Evolutionary conservation across 2,329 filamentous ascomycete genomes (phyloP).

Genomic region (Capronia americana): DNA sequence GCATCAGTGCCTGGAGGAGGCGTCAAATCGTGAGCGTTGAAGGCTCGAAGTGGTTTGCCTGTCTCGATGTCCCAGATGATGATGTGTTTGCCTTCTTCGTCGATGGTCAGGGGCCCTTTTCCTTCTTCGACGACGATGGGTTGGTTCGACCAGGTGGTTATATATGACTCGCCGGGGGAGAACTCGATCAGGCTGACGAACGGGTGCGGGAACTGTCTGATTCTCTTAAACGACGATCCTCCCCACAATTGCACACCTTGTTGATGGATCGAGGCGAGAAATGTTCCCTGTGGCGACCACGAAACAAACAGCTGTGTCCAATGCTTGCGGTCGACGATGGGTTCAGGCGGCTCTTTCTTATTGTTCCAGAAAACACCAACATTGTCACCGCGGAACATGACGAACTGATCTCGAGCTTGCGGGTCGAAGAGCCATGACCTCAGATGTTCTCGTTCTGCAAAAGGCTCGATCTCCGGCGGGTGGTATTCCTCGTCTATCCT

Average conservation of each 20-base stretch:
- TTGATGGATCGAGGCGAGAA: conserved; percentile 89
- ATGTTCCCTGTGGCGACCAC: conserved; percentile 96
- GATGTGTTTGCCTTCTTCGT: conserved; percentile 99
- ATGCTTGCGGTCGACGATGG: conserved; percentile 86
- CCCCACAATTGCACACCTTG: conserved; percentile 99
- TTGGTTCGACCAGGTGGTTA: conserved; percentile 95
- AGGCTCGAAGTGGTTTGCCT: conserved; percentile 86
- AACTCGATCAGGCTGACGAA: conserved; percentile 96
- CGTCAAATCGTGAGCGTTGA: conserved; percentile 80
- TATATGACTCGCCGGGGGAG: conserved; percentile 88
- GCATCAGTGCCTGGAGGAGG: conserved; percentile 64
- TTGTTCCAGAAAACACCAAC: conserved; percentile 99
- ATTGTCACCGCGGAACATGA: conserved; percentile 88
- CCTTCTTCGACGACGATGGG: conserved; percentile 91
- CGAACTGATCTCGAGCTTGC: conserved; percentile 91
- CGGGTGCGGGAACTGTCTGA: conserved; percentile 92
- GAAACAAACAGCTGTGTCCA: conserved; percentile 99
- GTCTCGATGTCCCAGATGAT: conserved; percentile 97
- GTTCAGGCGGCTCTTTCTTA: conserved; percentile 87
- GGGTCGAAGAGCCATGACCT: conserved; percentile 90
- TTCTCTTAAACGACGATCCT: conserved; percentile 83
- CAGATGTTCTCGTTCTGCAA: conserved; percentile 90
- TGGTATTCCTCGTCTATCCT: conserved; percentile 90
- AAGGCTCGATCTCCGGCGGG: conserved; percentile 79
- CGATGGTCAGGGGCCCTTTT: conserved; percentile 80